phyloP scores from a whole-genome alignment of 306 rosid species.

The Abrus pulchellus region DNA sequence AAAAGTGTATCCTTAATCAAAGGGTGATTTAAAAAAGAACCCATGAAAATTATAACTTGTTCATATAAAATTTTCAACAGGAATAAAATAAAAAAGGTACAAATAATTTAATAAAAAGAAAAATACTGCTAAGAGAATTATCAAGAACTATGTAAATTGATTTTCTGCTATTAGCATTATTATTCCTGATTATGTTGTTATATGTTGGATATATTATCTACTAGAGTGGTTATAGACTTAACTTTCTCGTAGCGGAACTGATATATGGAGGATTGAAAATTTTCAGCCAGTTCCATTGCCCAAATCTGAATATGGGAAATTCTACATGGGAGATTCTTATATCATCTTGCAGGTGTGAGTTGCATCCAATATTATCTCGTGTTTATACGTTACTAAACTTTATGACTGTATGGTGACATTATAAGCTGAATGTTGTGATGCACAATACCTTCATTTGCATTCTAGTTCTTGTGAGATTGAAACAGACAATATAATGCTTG shows the following conservation, averaged over 20 bases:
- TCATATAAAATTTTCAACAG: background rate
- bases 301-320: slow-evolving; percentile 94
- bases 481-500: slow-evolving; percentile 7
- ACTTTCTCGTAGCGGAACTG: slow-evolving; percentile 84
- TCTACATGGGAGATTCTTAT: slow-evolving; percentile 94
- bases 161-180: slow-evolving; percentile 43
- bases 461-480: slow-evolving; percentile 14
- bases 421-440: slow-evolving; percentile 27
- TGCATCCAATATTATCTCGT: slow-evolving; percentile 41
- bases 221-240: slow-evolving; percentile 64
- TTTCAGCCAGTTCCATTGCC: slow-evolving; percentile 94
- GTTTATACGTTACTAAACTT: slow-evolving; percentile 22
- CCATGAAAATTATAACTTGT: background rate
- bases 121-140: slow-evolving; percentile 3
- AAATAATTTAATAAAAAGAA: background rate
- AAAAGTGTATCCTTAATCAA: slow-evolving; percentile 85
- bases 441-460: slow-evolving; percentile 4
- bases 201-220: slow-evolving; percentile 36
- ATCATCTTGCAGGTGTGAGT: slow-evolving; percentile 83
- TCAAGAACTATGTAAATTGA: slow-evolving; percentile 20
- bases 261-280: slow-evolving; percentile 98
- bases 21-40: slow-evolving; percentile 45
- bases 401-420: slow-evolving; percentile 22
- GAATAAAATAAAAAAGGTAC: slow-evolving; percentile 7
- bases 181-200: slow-evolving; percentile 39